Evolutionary conservation across 331 rosid genomes (phyloP).

Genomic region (Pyracantha coccinea): DNA sequence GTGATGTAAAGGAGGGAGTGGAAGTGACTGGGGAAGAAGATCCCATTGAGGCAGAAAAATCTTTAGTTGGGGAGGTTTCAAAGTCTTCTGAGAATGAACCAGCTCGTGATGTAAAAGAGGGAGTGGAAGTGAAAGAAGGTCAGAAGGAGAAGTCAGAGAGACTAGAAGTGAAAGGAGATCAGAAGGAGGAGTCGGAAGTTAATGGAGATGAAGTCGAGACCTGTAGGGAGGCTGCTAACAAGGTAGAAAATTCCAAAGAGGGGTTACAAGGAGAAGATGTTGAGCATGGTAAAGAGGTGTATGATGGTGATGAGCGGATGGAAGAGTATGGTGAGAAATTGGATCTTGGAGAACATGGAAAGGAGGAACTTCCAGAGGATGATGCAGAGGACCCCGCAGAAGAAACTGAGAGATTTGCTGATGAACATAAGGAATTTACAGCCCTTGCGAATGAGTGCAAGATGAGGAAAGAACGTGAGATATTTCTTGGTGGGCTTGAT

Average conservation of each 20-base stretch:
- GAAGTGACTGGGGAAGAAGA: neutral
- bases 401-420: slow-evolving; percentile 28
- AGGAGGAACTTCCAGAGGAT: slow-evolving; percentile 36
- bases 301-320: slow-evolving; percentile 19
- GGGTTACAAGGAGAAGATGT: slow-evolving; percentile 24
- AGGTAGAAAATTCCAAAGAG: slow-evolving; percentile 17
- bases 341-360: slow-evolving; percentile 42
- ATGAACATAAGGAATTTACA: slow-evolving; percentile 38
- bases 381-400: slow-evolving; percentile 38
- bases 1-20: neutral
- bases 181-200: slow-evolving; percentile 14
- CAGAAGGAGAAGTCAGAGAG: neutral
- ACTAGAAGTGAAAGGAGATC: neutral
- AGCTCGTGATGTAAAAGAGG: slow-evolving; percentile 15
- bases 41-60: slow-evolving; percentile 13
- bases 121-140: slow-evolving; percentile 7
- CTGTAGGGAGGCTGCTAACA: slow-evolving; percentile 3
- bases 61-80: slow-evolving; percentile 15
- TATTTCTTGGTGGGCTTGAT: slow-evolving; percentile 80
- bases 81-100: slow-evolving; percentile 22
- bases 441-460: slow-evolving; percentile 49
- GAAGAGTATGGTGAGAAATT: slow-evolving; percentile 28
- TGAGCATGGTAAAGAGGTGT: slow-evolving; percentile 12
- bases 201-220: slow-evolving; percentile 19
- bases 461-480: slow-evolving; percentile 61